Base-by-base conservation (phyloP, 129 eudicot genomes). In the Mikania micrantha region DNA sequence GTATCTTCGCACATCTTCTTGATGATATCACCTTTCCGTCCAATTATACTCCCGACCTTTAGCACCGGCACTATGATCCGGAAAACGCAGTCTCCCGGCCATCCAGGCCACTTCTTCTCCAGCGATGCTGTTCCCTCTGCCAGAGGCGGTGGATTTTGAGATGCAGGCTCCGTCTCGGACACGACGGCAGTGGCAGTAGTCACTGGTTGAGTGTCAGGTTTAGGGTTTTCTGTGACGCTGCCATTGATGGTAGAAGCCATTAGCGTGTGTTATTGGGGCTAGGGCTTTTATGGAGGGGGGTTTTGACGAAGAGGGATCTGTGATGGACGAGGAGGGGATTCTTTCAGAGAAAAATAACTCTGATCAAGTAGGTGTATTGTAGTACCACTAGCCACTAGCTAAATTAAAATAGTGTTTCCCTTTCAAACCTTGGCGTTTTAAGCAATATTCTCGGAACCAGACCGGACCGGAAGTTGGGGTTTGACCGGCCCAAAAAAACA, bases 1-100 rank as follows among this genome's bases (percentile, higher is more conserved):
- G 97, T 85, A 31, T 90, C 95, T 48, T 83, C 97, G 29, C 88
- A 84, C 66, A 87, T 73, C 79, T 81, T 87, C 86, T 75, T 83
- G 2, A 90, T 74, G 13, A 83, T 81, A 38, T 90, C 97, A 11
- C 97, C 97, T 63, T 87, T 90, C 10, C 97, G 86, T 15, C 97
- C 97, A 48, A 91, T 91, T 50, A 91, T 87, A 64, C 92, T 72
- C 3, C 97, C 97, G 0, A 87, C 97, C 62, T 90, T 90, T 13
- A 81, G 73, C 38, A 85, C 90, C n/a, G 97, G 97, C 49, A 90
- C 95, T 7, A 85, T 82, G 5, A 90, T 52, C 64, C 97, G 41
- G 13, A 76, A 90, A 16, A 87, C 97, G 42, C 77, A 69, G 68
- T 87, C 66, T 12, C 97, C 97, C 2, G 97, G 97, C 97, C 97